Evolutionary conservation across 2,329 filamentous ascomycete genomes (phyloP), one percentile per base, ranked within the genome.

Genomic region (Pleurostoma richardsiae): DNA sequence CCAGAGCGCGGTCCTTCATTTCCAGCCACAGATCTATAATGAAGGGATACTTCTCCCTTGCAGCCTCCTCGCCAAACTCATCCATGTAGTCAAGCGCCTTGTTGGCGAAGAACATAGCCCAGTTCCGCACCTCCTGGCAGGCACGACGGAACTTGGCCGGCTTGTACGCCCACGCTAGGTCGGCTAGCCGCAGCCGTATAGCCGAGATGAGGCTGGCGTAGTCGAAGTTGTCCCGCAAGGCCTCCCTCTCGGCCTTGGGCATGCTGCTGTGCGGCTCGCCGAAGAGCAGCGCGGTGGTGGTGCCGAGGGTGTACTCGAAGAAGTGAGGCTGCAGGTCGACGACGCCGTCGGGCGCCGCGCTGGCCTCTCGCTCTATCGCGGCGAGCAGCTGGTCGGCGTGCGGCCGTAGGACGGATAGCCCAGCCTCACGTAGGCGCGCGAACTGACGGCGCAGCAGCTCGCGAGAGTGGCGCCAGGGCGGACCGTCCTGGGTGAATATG

Each of bases 1-100:
- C 52, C 30, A 38, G 39, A 6, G 36, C 44, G n/a, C n/a, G 29
- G 38, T 46, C 44, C n/a, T 29, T 11, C 44, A 46, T 46, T 5
- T 46, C 44, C 29, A 31, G 30, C 62, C 58, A 48, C 42, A 55
- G 28, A 54, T 60, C 62, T 66, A 77, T 57, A 60, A 72, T 57
- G 47, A 70, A 63, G 39, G 74, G 55, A 50, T 74, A 79, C 40
- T 58, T 66, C 52, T 70, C 62, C 4, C 29, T 28, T 7, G 44
- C 44, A 10, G 30, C 39, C 19, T 42, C 39, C 5, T 41, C 39
- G 4, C 44, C 40, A 10, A 41, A n/a, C 30, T 46, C 39, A 30
- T 46, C 44, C 30, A 33, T 41, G 26, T 46, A 46, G 10, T 40
- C 7, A 6, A 46, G 29, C 7, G 44, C 44, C 70, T 63, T n/a